Evolutionary conservation across 371 early-diverging fungal species (phyloP).

Genomic region (Parasitella parasitica): DNA sequence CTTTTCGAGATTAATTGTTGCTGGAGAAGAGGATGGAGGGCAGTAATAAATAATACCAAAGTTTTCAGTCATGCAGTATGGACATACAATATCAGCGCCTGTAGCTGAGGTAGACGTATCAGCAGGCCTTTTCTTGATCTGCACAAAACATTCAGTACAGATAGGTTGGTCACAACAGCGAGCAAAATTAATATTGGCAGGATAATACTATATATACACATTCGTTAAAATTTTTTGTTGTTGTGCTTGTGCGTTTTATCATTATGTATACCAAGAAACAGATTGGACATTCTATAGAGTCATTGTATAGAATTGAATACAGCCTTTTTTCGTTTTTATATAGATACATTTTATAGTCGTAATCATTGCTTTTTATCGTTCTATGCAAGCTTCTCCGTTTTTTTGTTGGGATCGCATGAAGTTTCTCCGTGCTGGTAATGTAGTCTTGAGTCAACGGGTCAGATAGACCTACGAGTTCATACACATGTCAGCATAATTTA

Average conservation of each 20-base stretch:
- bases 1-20: background rate
- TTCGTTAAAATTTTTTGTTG: background rate
- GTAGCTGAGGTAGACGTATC: conserved; percentile 14
- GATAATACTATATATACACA: conserved; percentile 76
- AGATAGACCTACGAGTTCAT: background rate
- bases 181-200: conserved; percentile 87
- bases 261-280: conserved; percentile 84
- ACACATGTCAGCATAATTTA: no score
- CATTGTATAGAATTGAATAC: conserved; percentile 44
- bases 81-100: conserved; percentile 57
- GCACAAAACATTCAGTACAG: conserved; percentile 94
- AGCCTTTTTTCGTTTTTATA: conserved; percentile 2
- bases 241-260: background rate
- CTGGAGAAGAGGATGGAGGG: background rate
- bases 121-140: conserved; percentile 73
- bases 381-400: background rate
- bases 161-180: conserved; percentile 94
- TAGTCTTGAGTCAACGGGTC: background rate
- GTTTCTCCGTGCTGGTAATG: background rate
- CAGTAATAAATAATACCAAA: conserved; percentile 20
- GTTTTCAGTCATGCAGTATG: conserved; percentile 73
- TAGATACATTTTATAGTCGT: background rate
- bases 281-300: conserved; percentile 89
- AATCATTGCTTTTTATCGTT: background rate
- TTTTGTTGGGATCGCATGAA: background rate